Evolutionary conservation across 768 basidiomycete species (phyloP).

Genomic region (Clitopilus passeckerianus): DNA sequence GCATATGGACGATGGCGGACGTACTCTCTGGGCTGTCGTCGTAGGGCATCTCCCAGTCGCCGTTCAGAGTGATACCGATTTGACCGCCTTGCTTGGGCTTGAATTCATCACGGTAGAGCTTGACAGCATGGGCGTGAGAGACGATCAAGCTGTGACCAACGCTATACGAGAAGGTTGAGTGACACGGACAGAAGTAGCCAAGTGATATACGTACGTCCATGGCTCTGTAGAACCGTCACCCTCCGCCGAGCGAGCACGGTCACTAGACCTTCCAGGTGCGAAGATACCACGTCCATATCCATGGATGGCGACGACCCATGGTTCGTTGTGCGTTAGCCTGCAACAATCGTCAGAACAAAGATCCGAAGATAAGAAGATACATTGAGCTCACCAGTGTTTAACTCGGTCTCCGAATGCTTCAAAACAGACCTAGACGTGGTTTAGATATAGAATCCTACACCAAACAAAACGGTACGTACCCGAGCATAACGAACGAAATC

Average conservation of each 20-base stretch:
- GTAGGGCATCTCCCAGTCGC: slow-evolving; percentile 71
- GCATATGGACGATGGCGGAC: slow-evolving; percentile 25
- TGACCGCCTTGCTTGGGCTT: slow-evolving; percentile 56
- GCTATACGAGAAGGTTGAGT: slow-evolving; percentile 22
- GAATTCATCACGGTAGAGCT: slow-evolving; percentile 64
- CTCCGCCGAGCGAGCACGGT: slow-evolving; percentile 51
- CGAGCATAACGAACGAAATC: slow-evolving; percentile 62
- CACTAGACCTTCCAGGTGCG: slow-evolving; percentile 66
- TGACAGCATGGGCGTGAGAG: slow-evolving; percentile 65
- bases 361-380: slow-evolving; percentile 11
- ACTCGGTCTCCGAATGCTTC: slow-evolving; percentile 72
- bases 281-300: slow-evolving; percentile 69
- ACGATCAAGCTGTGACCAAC: slow-evolving; percentile 66
- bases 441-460: not conserved
- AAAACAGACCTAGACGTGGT: slow-evolving; percentile 53
- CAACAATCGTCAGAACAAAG: slow-evolving; percentile 10
- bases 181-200: not conserved
- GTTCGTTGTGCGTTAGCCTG: slow-evolving; percentile 75
- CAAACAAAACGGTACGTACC: slow-evolving; percentile 22
- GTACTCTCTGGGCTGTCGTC: slow-evolving; percentile 64
- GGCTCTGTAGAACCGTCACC: slow-evolving; percentile 66
- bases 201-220: slow-evolving; percentile 49
- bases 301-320: slow-evolving; percentile 64
- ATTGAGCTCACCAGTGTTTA: slow-evolving; percentile 52
- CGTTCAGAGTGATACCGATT: slow-evolving; percentile 79